Conservation (phyloP, 2,329 filamentous ascomycete species). For the Penicillium brasilianum region DNA sequence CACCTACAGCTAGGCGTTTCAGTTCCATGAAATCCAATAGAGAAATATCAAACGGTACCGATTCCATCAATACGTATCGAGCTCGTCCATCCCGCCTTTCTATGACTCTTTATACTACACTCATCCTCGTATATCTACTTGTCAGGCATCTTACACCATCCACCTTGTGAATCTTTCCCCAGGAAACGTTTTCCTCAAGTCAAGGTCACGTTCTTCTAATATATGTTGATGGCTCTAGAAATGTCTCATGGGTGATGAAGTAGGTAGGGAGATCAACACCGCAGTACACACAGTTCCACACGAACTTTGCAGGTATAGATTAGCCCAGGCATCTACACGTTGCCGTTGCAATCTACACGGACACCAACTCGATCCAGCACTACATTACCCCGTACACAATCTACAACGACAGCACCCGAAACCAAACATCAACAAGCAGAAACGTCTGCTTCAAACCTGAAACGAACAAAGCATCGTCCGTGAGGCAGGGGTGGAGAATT, state of each 20-base stretch:
- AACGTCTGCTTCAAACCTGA: slow-evolving; percentile 26
- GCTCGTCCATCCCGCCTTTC: not conserved
- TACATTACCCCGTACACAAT: not conserved
- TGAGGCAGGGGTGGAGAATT: slow-evolving; percentile 12
- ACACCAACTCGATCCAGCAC: too few species aligned
- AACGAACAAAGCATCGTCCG: slow-evolving; percentile 26
- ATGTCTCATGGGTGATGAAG: too few species aligned
- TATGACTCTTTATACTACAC: not conserved
- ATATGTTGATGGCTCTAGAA: not conserved
- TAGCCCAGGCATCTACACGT: too few species aligned
- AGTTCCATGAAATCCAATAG: not conserved
- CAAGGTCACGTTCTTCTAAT: not conserved
- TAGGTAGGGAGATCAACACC: too few species aligned
- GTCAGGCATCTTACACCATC: not conserved
- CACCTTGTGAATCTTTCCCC: not conserved
- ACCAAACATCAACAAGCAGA: not conserved
- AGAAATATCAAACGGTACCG: not conserved
- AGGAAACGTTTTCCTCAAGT: not conserved
- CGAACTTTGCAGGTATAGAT: too few species aligned
- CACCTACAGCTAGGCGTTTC: not conserved
- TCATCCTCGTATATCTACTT: not conserved
- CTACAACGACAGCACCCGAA: not conserved
- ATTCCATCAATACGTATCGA: not conserved
- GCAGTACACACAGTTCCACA: too few species aligned
- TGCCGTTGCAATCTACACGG: too few species aligned